Evolutionary conservation across 2,329 filamentous ascomycete species (phyloP), one percentile per base, ranked within the genome.

Genomic region (Trichoderma sp.): DNA sequence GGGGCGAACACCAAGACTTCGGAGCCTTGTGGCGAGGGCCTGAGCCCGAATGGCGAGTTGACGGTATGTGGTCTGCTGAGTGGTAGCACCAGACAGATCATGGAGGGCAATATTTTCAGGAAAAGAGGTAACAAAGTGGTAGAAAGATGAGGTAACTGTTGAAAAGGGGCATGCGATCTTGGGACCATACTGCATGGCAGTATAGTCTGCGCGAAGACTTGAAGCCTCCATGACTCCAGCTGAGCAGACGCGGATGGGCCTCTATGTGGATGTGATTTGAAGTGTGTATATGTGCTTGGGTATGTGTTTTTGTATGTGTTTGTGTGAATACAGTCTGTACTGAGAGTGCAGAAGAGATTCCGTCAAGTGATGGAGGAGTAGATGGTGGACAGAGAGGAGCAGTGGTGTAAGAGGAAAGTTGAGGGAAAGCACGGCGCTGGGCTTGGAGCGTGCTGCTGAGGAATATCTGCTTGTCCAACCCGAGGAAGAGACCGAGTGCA

Each of bases 31-130:
- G 51, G 83, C 80, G 13, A 86, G 77, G 21, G 75, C 73, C 72
- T 84, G 84, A 54, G 80, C 80, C 30, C 78, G 76, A 46, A 68
- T 73, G 43, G 83, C 81, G 59, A 86, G 81, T 65, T 83, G 79
- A 4, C 73, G 71, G 72, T 86, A 86, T 5, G 83, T 83, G 65
- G 85, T 74, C 61, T 78, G 76, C 21, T 72, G 75, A 4, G 72
- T 69, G 11, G 71, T 66, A 11, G 70, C 69, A n/a, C 69, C 72
- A 10, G 79, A 77, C 43, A 80, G 70, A 72, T 80, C 75, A 68
- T 79, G 78, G 24, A 83, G 76, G 16, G 83, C 83, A 34, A 77
- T 75, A 59, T 72, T 74, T 28, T 79, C 73, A 21, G 83, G 82
- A 34, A 77, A 75, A 14, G 71, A 70, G 55, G 76, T 74, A 11